A percentile compares a stretch with the other conserved stretches of the same genome.
Evolutionary conservation across 768 basidiomycete genomes (phyloP).

Genomic region (Hygrocybe punicea): DNA sequence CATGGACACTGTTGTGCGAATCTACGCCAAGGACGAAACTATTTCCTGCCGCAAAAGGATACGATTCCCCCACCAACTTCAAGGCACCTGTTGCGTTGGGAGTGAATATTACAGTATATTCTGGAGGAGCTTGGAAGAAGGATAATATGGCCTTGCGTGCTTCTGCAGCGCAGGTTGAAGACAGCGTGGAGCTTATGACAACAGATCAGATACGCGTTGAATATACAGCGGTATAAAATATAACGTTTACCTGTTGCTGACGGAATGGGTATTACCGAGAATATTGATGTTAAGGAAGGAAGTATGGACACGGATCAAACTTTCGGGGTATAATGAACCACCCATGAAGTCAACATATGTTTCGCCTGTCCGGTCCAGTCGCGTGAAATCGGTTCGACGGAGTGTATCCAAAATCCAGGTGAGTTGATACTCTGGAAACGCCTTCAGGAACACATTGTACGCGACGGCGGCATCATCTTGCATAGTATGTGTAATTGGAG

Average conservation of each 20-base stretch:
- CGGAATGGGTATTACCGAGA: slow-evolving; percentile 82
- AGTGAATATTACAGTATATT: slow-evolving; percentile 80
- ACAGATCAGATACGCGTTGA: slow-evolving; percentile 10
- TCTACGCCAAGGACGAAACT: slow-evolving; percentile 68
- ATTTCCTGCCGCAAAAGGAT: slow-evolving; percentile 60
- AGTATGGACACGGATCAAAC: slow-evolving; percentile 65
- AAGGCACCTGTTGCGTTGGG: slow-evolving; percentile 75
- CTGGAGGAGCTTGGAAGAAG: slow-evolving; percentile 72
- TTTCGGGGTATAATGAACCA: slow-evolving; percentile 75
- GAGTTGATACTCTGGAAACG: slow-evolving; percentile 50
- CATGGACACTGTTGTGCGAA: slow-evolving; percentile 83
- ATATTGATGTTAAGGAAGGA: slow-evolving; percentile 64
- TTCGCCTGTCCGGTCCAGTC: slow-evolving; percentile 60
- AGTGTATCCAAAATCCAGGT: slow-evolving; percentile 72
- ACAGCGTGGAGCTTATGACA: slow-evolving; percentile 60
- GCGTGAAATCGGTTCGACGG: slow-evolving; percentile 57
- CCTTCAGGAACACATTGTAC: slow-evolving; percentile 20
- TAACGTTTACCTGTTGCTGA: slow-evolving; percentile 68
- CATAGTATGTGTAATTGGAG: background rate
- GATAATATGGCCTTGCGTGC: slow-evolving; percentile 70
- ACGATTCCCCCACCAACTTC: slow-evolving; percentile 80
- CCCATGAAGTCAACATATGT: slow-evolving; percentile 89
- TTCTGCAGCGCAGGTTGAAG: slow-evolving; percentile 60
- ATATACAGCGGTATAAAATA: slow-evolving; percentile 7
- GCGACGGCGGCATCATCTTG: slow-evolving; percentile 8